These are phyloP conservation scores for Shiraia sp. DNA, from an alignment of 2,329 filamentous ascomycete genomes.

Conservation along the genomic window DNA sequence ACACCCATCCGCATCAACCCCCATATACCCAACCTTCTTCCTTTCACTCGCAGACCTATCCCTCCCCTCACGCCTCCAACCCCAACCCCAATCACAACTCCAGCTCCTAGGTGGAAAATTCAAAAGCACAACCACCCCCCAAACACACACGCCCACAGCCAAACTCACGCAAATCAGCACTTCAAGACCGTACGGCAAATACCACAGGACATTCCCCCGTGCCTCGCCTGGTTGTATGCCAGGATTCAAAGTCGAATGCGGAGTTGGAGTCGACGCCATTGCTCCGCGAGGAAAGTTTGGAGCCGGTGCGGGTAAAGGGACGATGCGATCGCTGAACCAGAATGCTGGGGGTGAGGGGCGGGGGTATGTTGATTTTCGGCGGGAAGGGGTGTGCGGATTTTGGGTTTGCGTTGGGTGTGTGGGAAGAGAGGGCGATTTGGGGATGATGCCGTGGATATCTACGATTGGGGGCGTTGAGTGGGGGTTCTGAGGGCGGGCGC, in stretches of 20 bases:
- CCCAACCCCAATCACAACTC: background rate
- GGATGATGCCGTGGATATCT: background rate
- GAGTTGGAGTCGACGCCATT: too few species aligned
- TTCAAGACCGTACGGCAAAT: constrained; percentile 8
- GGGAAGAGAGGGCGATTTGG: background rate
- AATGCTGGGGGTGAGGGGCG: constrained; percentile 10
- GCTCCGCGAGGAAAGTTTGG: too few species aligned
- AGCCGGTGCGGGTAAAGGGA: too few species aligned
- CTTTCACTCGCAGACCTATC: too few species aligned
- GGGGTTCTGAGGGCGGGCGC: background rate
- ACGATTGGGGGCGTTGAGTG: too few species aligned
- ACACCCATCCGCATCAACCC: too few species aligned
- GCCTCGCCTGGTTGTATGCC: background rate
- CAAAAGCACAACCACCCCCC: constrained; percentile 15
- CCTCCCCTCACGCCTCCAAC: background rate
- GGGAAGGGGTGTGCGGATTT: background rate
- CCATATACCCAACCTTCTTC: too few species aligned
- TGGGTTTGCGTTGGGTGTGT: background rate
- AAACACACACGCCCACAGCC: constrained; percentile 3
- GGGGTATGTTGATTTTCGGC: constrained; percentile 5
- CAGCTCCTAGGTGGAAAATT: constrained; percentile 22
- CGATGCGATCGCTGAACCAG: constrained; percentile 10
- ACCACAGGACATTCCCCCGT: constrained; percentile 6
- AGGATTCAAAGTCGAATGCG: too few species aligned
- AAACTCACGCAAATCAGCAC: constrained; percentile 5